Evolutionary conservation across 2,329 filamentous ascomycete species (phyloP).

Genomic region (Dendryphion nanum): DNA sequence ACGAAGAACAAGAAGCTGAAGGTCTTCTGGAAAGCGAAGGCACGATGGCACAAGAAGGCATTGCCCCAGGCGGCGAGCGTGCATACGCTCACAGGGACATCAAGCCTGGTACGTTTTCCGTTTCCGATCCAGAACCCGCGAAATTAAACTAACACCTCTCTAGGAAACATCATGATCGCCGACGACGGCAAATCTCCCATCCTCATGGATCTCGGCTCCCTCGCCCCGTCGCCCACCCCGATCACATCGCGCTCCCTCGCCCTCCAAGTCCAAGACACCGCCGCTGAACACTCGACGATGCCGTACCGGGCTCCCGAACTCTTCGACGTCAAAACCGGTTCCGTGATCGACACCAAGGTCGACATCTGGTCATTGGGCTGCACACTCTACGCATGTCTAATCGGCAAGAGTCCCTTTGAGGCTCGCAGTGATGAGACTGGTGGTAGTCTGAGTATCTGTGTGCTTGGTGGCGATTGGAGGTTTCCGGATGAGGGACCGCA

Average conservation of each 20-base stretch:
- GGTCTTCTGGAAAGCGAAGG: constrained; percentile 81
- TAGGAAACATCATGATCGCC: constrained; percentile 95
- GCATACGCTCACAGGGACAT: constrained; percentile 96
- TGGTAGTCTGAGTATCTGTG: constrained; percentile 87
- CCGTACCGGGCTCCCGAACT: constrained; percentile 96
- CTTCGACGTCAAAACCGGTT: constrained; percentile 94
- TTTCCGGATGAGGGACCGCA: constrained; percentile 81
- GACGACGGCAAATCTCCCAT: constrained; percentile 86
- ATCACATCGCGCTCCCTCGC: constrained; percentile 90
- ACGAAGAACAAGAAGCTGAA: constrained; percentile 72
- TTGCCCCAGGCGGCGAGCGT: constrained; percentile 65
- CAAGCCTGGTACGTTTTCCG: constrained; percentile 73
- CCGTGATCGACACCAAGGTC: constrained; percentile 89
- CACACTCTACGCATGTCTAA: constrained; percentile 94
- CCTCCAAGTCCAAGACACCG: constrained; percentile 88
- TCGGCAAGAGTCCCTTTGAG: constrained; percentile 96
- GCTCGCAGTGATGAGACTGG: constrained; percentile 94
- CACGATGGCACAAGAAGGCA: constrained; percentile 64
- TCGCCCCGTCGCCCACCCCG: constrained; percentile 81
- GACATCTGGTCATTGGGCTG: constrained; percentile 98
- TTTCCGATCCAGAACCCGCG: neutral
- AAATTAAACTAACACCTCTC: constrained; percentile 1
- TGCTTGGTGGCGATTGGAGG: constrained; percentile 90
- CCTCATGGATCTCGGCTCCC: constrained; percentile 94
- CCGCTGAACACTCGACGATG: constrained; percentile 97